Percentiles rank a stretch among this genome's conserved stretches.
phyloP scores from a whole-genome alignment of 2,329 filamentous ascomycete species.

The Colletotrichum camelliae region DNA sequence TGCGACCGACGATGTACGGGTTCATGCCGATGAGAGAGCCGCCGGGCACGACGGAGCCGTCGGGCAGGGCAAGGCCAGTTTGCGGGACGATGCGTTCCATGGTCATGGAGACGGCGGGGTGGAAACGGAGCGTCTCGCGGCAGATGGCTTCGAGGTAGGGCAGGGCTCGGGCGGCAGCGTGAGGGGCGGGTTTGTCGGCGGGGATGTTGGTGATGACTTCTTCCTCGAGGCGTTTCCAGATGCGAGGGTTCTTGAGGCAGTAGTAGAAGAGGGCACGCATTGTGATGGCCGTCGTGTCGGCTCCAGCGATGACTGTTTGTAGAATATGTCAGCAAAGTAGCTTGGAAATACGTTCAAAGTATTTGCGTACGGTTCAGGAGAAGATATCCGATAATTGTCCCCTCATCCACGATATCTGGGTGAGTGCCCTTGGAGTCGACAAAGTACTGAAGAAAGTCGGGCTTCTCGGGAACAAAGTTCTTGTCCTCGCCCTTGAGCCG shows the following conservation, averaged over 20 bases:
- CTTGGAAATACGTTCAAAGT: not conserved
- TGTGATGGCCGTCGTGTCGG: constrained; percentile 40
- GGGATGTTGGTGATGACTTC: constrained; percentile 35
- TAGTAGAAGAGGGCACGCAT: constrained; percentile 40
- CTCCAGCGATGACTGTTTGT: constrained; percentile 36
- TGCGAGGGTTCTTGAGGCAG: constrained; percentile 35
- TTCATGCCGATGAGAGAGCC: constrained; percentile 47
- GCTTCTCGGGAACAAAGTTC: constrained; percentile 14
- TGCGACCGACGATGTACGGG: constrained; percentile 41
- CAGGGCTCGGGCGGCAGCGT: constrained; percentile 34
- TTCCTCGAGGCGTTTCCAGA: constrained; percentile 31
- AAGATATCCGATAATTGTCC: constrained; percentile 32
- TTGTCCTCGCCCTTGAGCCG: constrained; percentile 16
- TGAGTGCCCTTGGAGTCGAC: constrained; percentile 37
- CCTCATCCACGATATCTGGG: constrained; percentile 41
- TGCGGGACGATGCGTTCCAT: constrained; percentile 56
- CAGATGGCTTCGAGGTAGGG: constrained; percentile 57
- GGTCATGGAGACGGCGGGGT: constrained; percentile 51
- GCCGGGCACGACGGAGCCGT: constrained; percentile 38
- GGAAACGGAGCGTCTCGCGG: constrained; percentile 54
- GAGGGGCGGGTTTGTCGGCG: not conserved
- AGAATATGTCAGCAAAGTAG: not conserved
- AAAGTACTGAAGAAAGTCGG: constrained; percentile 38
- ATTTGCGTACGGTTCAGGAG: constrained; percentile 29
- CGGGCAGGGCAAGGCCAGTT: constrained; percentile 39